These are phyloP conservation scores for Aspergillus sp. DNA, from an alignment of 2,329 filamentous ascomycete species.

Conservation along the genomic window DNA sequence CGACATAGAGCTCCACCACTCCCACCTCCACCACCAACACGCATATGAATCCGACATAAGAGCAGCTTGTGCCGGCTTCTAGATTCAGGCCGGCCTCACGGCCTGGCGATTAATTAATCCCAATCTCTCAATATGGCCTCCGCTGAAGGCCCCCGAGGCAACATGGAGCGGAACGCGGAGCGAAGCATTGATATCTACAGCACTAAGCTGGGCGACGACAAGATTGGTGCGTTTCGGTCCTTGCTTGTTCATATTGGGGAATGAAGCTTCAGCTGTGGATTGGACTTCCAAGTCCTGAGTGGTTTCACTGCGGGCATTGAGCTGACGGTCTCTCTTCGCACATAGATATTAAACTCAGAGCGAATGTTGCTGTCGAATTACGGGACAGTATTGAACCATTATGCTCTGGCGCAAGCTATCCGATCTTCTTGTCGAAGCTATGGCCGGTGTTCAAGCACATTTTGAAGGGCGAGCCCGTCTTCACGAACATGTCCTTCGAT, in stretches of 20 bases:
- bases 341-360: slow-evolving; percentile 78
- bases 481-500: slow-evolving; percentile 85
- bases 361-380: slow-evolving; percentile 79
- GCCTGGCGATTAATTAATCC: slow-evolving; percentile 39
- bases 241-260: neutral
- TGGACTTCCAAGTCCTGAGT: neutral
- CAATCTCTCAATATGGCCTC: slow-evolving; percentile 23
- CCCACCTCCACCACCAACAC: slow-evolving; percentile 25
- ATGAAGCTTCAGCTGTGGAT: neutral
- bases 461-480: slow-evolving; percentile 81
- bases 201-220: slow-evolving; percentile 51
- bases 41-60: slow-evolving; percentile 33
- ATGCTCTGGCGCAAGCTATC: slow-evolving; percentile 78
- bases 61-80: slow-evolving; percentile 31
- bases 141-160: slow-evolving; percentile 25
- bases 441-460: slow-evolving; percentile 88
- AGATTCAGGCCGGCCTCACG: slow-evolving; percentile 38
- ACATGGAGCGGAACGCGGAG: slow-evolving; percentile 49
- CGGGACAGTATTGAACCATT: slow-evolving; percentile 84
- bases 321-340: neutral
- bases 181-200: slow-evolving; percentile 54
- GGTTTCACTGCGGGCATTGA: neutral
- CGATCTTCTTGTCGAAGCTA: slow-evolving; percentile 78
- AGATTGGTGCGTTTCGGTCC: slow-evolving; percentile 45
- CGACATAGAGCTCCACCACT: slow-evolving; percentile 26